A percentile compares a stretch with the other conserved stretches of the same genome.
phyloP scores from a whole-genome alignment of 1,284 basidiomycete genomes.

The Sanghuangporus weigelae region DNA sequence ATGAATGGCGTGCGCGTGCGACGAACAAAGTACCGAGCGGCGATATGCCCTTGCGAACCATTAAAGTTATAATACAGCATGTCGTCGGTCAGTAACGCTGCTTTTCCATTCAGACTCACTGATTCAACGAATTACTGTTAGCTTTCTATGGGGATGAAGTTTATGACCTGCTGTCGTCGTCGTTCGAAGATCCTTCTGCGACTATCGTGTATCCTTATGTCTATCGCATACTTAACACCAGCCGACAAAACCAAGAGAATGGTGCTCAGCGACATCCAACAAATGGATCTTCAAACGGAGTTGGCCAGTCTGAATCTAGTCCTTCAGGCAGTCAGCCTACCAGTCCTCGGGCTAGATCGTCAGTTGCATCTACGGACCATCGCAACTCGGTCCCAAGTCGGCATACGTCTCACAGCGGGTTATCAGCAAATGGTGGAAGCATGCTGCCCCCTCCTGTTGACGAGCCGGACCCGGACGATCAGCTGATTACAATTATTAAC shows the following conservation, averaged over 20 bases:
- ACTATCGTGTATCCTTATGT: conserved; percentile 83
- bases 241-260: conserved; percentile 36
- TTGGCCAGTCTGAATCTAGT: conserved; percentile 8
- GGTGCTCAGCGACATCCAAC: conserved; percentile 19
- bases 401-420: conserved; percentile 58
- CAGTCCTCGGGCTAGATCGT: conserved; percentile 16
- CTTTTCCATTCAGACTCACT: not conserved
- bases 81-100: conserved; percentile 70
- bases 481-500: conserved; percentile 79
- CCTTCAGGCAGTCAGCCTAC: conserved; percentile 10
- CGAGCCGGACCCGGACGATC: conserved; percentile 77
- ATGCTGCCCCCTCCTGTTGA: conserved; percentile 45
- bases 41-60: conserved; percentile 94
- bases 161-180: conserved; percentile 72
- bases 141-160: conserved; percentile 76
- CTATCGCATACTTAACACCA: conserved; percentile 78
- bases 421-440: conserved; percentile 48
- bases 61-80: conserved; percentile 97
- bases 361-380: conserved; percentile 41
- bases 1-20: conserved; percentile 91
- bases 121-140: conserved; percentile 31
- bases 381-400: conserved; percentile 55
- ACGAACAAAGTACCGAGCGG: conserved; percentile 90
- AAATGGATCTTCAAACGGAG: conserved; percentile 12
- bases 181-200: conserved; percentile 78